Percentiles rank a stretch among this genome's conserved stretches.
phyloP scores from a whole-genome alignment of 1,284 basidiomycete species.

The Chalciporus piperatoides region DNA sequence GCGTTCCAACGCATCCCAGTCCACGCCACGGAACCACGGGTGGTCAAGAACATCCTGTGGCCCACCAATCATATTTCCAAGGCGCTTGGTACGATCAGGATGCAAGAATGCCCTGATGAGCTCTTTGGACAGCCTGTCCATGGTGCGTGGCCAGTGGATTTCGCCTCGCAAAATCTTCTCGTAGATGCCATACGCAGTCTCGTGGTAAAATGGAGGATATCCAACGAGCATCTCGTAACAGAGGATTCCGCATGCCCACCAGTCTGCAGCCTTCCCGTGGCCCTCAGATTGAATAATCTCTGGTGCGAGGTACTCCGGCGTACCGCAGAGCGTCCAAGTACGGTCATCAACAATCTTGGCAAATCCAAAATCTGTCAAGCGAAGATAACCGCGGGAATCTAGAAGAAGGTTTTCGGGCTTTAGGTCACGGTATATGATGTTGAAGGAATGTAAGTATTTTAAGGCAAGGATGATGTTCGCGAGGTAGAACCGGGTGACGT shows the following conservation, averaged over 20 bases:
- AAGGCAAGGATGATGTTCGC: slow-evolving; percentile 95
- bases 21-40: slow-evolving; percentile 93
- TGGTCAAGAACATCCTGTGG: slow-evolving; percentile 92
- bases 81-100: slow-evolving; percentile 89
- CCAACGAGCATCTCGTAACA: slow-evolving; percentile 98
- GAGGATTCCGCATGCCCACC: slow-evolving; percentile 97
- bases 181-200: slow-evolving; percentile 91
- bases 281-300: slow-evolving; percentile 97
- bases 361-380: slow-evolving; percentile 98
- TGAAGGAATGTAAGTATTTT: slow-evolving; percentile 95
- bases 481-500: slow-evolving; percentile 98
- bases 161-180: slow-evolving; percentile 93
- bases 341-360: slow-evolving; percentile 98
- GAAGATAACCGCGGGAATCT: slow-evolving; percentile 93
- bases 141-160: slow-evolving; percentile 88
- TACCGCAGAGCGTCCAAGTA: slow-evolving; percentile 98
- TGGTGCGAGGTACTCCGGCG: slow-evolving; percentile 94
- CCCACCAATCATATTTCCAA: slow-evolving; percentile 93
- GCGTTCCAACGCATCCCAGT: slow-evolving; percentile 80
- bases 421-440: slow-evolving; percentile 98
- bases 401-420: slow-evolving; percentile 98
- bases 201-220: slow-evolving; percentile 92
- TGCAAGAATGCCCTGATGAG: slow-evolving; percentile 86
- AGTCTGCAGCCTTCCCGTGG: slow-evolving; percentile 97
- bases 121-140: slow-evolving; percentile 74